Evolutionary conservation across 345 rosid species (phyloP).

Genomic region (Linum lewisii): DNA sequence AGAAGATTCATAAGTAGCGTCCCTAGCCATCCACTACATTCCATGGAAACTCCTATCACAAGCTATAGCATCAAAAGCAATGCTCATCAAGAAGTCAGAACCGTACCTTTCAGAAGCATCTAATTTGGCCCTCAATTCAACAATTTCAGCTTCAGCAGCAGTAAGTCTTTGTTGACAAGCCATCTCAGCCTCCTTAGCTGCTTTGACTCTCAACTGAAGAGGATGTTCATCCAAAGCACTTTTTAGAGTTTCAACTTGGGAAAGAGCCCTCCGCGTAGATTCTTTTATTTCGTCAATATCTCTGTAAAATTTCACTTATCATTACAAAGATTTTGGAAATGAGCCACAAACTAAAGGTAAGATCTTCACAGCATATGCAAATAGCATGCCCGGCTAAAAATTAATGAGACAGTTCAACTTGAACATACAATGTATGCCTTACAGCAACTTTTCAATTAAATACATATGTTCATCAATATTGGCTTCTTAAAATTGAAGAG

Average conservation of each 20-base stretch:
- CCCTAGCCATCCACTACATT: not conserved
- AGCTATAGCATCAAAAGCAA: not conserved
- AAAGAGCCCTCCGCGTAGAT: constrained; percentile 57
- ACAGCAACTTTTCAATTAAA: too few species aligned
- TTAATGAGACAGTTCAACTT: not conserved
- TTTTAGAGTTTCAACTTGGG: constrained; percentile 66
- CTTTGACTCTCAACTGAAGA: constrained; percentile 89
- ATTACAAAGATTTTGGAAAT: not conserved
- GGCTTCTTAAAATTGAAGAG: too few species aligned
- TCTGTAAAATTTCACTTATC: constrained; percentile 25
- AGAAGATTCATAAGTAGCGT: not conserved
- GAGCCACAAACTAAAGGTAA: not conserved
- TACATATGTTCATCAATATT: too few species aligned
- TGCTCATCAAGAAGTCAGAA: not conserved
- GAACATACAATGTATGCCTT: too few species aligned
- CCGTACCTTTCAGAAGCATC: constrained; percentile 70
- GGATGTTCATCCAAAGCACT: constrained; percentile 75
- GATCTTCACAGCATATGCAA: not conserved
- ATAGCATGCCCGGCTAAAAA: not conserved
- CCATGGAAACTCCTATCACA: not conserved
- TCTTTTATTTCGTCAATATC: constrained; percentile 67
- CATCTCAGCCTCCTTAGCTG: constrained; percentile 85
- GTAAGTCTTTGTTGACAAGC: constrained; percentile 89
- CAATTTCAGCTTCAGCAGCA: constrained; percentile 76
- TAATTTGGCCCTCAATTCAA: constrained; percentile 60